These are phyloP conservation scores for Trichoderma semiorbis DNA, from an alignment of 2,329 filamentous ascomycete genomes.

Conservation along the genomic window DNA sequence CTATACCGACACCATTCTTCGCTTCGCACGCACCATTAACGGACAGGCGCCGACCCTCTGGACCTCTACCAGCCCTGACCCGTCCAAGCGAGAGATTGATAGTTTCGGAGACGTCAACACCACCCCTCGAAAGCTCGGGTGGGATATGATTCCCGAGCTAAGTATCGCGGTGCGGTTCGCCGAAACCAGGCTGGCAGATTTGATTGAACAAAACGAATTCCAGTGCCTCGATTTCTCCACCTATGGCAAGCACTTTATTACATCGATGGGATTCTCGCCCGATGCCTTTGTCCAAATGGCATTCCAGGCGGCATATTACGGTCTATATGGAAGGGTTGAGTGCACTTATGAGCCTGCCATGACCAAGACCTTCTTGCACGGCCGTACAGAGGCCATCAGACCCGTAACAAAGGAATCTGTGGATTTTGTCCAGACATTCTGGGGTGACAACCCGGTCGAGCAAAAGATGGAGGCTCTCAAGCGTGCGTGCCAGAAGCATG, in stretches of 20 bases:
- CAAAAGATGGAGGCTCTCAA: conserved; percentile 83
- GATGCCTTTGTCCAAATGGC: conserved; percentile 99
- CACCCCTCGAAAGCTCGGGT: conserved; percentile 92
- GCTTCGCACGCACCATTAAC: conserved; percentile 93
- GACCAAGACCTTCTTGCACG: conserved; percentile 93
- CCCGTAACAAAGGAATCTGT: conserved; percentile 78
- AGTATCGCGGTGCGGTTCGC: conserved; percentile 90
- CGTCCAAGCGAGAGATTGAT: conserved; percentile 82
- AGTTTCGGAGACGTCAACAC: conserved; percentile 93
- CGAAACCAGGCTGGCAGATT: conserved; percentile 86
- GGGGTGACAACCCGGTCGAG: conserved; percentile 81
- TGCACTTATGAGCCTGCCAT: conserved; percentile 97
- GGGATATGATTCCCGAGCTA: conserved; percentile 93
- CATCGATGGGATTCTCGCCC: conserved; percentile 91
- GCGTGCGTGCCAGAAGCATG: conserved; percentile 80
- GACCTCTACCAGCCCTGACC: conserved; percentile 87
- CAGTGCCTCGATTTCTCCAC: conserved; percentile 81
- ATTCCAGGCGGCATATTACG: conserved; percentile 97
- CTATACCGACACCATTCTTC: conserved; percentile 95
- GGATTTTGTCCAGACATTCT: conserved; percentile 91
- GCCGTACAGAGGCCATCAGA: conserved; percentile 89
- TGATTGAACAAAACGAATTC: conserved; percentile 97
- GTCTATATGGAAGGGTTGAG: conserved; percentile 88
- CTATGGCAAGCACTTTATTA: conserved; percentile 98
- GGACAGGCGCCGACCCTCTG: conserved; percentile 87